Evolutionary conservation across 192 early-diverging fungal genomes (phyloP).

Genomic region (Mortierella alpina): DNA sequence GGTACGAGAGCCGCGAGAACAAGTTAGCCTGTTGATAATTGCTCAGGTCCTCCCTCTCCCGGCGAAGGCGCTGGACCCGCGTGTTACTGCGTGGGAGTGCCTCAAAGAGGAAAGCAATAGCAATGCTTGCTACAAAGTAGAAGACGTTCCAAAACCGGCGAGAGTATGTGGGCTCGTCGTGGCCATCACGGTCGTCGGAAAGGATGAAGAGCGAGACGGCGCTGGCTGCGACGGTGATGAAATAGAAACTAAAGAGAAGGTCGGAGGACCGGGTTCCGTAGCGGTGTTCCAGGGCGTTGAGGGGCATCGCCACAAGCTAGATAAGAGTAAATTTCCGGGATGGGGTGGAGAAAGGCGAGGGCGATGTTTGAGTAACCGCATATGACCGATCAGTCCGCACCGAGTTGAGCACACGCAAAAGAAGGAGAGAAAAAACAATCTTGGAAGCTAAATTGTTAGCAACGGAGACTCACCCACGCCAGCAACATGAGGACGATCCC

Average conservation of each 20-base stretch:
- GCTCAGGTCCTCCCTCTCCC: slow-evolving; percentile 1
- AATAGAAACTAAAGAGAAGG: slow-evolving; percentile 14
- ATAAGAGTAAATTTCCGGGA: not conserved
- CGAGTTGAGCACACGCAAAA: too few species aligned
- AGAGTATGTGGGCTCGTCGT: not conserved
- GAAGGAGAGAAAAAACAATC: too few species aligned
- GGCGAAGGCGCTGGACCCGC: slow-evolving; percentile 4
- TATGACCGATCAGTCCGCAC: too few species aligned
- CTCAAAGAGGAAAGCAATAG: slow-evolving; percentile 20
- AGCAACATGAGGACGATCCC: too few species aligned
- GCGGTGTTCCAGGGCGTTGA: slow-evolving; percentile 17
- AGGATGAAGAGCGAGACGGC: slow-evolving; percentile 1
- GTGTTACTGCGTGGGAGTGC: slow-evolving; percentile 20
- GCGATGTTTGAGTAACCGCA: not conserved
- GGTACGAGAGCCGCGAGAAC: slow-evolving; percentile 29
- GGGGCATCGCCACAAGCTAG: slow-evolving; percentile 22
- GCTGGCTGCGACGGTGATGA: slow-evolving; percentile 11
- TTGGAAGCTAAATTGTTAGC: too few species aligned
- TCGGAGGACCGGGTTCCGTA: slow-evolving; percentile 31
- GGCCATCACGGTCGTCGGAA: not conserved
- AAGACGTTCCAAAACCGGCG: not conserved
- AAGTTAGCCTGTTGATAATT: slow-evolving; percentile 27
- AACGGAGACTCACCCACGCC: too few species aligned
- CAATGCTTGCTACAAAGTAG: slow-evolving; percentile 20
- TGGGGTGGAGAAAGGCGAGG: not conserved